A percentile compares a stretch with the other conserved stretches of the same genome.
These are phyloP conservation scores for Alternaria tenuissima DNA, from an alignment of 2,329 filamentous ascomycete species.

Conservation along the genomic window DNA sequence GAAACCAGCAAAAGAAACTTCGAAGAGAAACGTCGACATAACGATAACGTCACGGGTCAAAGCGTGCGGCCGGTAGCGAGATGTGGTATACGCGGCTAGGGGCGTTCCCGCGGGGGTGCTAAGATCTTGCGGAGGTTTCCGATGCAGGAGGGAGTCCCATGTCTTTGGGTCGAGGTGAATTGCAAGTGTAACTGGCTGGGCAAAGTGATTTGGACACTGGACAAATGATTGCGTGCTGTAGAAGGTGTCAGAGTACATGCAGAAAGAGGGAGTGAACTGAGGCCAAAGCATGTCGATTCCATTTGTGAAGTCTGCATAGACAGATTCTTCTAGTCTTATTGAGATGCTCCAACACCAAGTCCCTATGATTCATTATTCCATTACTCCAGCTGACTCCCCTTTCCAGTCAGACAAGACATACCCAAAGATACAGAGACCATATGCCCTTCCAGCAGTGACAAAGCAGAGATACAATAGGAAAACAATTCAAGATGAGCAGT, in stretches of 20 bases:
- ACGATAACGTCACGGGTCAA: conserved; percentile 1
- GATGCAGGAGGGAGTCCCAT: neutral
- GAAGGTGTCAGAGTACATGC: neutral
- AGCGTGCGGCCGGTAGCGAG: neutral
- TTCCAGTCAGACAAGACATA: conserved; percentile 5
- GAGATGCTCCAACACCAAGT: neutral
- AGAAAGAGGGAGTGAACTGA: neutral
- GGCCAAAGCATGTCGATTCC: conserved; percentile 1
- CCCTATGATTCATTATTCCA: conserved; percentile 5
- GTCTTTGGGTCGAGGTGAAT: neutral
- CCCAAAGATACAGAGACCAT: neutral
- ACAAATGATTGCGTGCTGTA: neutral
- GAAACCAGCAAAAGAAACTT: neutral
- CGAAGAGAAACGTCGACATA: neutral
- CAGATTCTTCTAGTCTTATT: conserved; percentile 1
- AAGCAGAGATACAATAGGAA: neutral
- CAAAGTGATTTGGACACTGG: neutral
- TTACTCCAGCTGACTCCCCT: conserved; percentile 3
- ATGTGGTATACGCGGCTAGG: neutral
- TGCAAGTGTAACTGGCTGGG: neutral
- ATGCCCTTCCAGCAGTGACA: neutral
- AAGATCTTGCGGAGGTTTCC: neutral
- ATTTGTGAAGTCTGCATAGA: conserved; percentile 4
- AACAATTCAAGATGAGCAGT: neutral
- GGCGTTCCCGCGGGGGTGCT: neutral